Percentiles rank a stretch among this genome's conserved stretches.
Evolutionary conservation across 495 filamentous ascomycete genomes (phyloP).

Genomic region (Aspergillus diversus): DNA sequence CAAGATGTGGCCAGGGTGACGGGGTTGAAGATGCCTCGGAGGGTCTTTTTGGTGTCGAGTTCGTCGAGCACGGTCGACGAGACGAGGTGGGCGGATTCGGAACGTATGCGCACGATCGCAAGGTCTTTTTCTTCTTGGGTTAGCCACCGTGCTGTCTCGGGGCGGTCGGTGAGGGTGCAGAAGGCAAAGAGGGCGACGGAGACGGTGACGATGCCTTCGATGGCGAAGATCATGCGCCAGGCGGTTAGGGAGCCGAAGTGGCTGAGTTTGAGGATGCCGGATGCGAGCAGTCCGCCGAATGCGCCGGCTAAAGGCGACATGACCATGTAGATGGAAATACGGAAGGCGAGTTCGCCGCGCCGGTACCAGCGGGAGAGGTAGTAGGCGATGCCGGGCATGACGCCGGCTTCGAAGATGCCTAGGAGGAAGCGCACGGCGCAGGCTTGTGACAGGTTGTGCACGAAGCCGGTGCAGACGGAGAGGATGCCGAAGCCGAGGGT

Average conservation of each 20-base stretch:
- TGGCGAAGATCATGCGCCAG: conserved; percentile 77
- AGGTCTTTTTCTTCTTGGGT: conserved; percentile 67
- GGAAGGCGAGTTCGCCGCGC: conserved; percentile 66
- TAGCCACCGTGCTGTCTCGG: conserved; percentile 67
- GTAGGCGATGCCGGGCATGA: conserved; percentile 75
- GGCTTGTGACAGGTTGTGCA: conserved; percentile 40
- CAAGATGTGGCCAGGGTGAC: conserved; percentile 49
- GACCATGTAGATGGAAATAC: conserved; percentile 52
- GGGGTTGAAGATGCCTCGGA: conserved; percentile 54
- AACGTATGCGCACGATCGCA: conserved; percentile 61
- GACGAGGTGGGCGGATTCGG: conserved; percentile 59
- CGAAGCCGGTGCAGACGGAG: conserved; percentile 52
- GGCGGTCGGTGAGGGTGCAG: conserved; percentile 66
- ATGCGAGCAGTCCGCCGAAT: conserved; percentile 71
- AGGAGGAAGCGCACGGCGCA: conserved; percentile 58
- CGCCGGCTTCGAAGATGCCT: conserved; percentile 69
- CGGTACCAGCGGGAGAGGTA: conserved; percentile 75
- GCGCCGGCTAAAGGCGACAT: conserved; percentile 72
- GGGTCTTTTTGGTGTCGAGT: conserved; percentile 46
- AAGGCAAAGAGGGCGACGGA: conserved; percentile 60
- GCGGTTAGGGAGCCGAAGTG: conserved; percentile 49
- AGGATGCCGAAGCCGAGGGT: conserved; percentile 54
- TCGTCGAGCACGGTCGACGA: conserved; percentile 63
- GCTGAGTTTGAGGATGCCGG: conserved; percentile 52
- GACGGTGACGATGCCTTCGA: conserved; percentile 74